phyloP scores from a whole-genome alignment of 176 grass and related monocot species.

The Ensete glaucum region DNA sequence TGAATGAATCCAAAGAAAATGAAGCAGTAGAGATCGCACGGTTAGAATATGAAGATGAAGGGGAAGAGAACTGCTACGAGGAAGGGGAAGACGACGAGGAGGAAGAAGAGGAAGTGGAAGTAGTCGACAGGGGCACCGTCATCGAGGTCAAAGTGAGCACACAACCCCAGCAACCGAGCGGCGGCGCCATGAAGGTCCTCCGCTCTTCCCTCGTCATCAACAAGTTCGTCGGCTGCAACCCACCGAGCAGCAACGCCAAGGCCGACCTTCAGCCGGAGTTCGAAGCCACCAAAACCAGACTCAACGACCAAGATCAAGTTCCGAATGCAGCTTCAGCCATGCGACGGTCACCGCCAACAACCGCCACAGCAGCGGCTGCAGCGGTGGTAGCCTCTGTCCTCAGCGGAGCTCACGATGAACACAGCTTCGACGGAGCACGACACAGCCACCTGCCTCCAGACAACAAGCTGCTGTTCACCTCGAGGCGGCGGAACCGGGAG shows the following conservation, averaged over 20 bases:
- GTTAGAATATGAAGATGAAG: conserved; percentile 27
- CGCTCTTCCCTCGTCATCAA: conserved; percentile 88
- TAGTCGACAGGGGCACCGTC: conserved; percentile 79
- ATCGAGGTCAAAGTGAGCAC: conserved; percentile 91
- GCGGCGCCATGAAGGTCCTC: conserved; percentile 38
- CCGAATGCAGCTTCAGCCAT: neutral
- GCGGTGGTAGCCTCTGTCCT: conserved; percentile 38
- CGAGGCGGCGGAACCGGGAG: conserved; percentile 37
- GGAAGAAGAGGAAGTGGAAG: conserved; percentile 80
- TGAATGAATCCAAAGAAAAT: neutral
- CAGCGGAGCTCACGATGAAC: conserved; percentile 14
- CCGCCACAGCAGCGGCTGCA: conserved; percentile 55
- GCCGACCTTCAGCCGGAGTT: neutral
- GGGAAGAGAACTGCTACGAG: neutral
- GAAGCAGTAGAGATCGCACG: conserved; percentile 12
- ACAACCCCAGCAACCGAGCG: conserved; percentile 36
- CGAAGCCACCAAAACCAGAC: neutral
- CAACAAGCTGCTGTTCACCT: conserved; percentile 64
- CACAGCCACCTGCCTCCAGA: conserved; percentile 10
- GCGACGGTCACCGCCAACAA: conserved; percentile 33
- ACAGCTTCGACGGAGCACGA: conserved; percentile 14
- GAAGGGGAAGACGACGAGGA: conserved; percentile 30
- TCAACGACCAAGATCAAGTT: neutral
- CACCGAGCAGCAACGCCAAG: neutral
- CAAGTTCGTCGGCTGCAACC: conserved; percentile 92